Base-by-base conservation (phyloP, 805 yeast species). In the Ogataea nakhonphanomensis region DNA sequence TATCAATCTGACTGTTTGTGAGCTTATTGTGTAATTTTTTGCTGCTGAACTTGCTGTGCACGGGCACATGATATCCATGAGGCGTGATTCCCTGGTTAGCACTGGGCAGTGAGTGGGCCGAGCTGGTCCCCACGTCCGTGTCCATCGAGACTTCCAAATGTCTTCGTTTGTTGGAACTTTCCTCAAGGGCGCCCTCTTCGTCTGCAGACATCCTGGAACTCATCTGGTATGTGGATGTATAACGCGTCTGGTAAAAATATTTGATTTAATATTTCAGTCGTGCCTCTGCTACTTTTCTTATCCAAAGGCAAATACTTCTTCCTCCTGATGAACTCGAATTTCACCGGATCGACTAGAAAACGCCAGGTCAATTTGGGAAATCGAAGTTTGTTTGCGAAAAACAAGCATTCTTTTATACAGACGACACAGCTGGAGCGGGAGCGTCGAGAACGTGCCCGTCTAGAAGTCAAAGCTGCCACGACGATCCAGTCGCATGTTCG, bases 371-470 rank as follows among this genome's bases (percentile, higher is more conserved):
- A 91, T 66, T 70, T 78, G 59, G 61, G 61, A 53, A 54, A 53
- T 31, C 42, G 66, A 15, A 44, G 41, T 11, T 44, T 57, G 17
- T 12, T 38, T 7, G 41, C 60, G 37, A 39, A 62, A 45, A 54
- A 71, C 58, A 61, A 69, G 44, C 51, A 66, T 41, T 59, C 72
- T 50, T 67, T 73, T 36, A 62, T 91, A n/a, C 76, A 74, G 43
- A 78, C 75, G 48, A 80, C 95, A 4, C 76, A 77, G 49, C 64
- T 65, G 28, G 88, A 85, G 45, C 69, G 97, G 28, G 71, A 69
- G 43, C 73, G 71, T 44, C 72, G 97, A 42, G 89, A 84, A 42
- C 58, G 65, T 24, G 71, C 65, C 11, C 69, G 85, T 15, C 53
- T 58, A 10, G 73, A 70, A 35, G 74, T 71, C 28, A 65, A 60